Evolutionary conservation across 352 stramenopile genomes (phyloP), one percentile per base, ranked within the genome.

Genomic region (Phytophthora pini): DNA sequence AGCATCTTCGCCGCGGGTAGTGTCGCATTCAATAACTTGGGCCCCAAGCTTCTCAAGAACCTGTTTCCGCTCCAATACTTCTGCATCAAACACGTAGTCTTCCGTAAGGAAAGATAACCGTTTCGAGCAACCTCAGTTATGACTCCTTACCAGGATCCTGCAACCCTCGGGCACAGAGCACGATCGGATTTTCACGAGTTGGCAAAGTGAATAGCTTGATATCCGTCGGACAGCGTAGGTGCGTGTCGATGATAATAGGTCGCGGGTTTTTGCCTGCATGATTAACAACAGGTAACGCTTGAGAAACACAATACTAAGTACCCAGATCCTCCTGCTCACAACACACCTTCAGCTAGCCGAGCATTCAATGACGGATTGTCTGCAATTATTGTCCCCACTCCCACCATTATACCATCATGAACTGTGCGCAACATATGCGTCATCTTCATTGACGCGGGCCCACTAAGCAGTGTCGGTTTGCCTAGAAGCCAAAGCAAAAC

Each of bases 331-430:
- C 17, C 17, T 20, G 17, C 17, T 20, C 17, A 20, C 17, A 20
- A 43, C 56, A 24, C 61, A 72, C 87, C 87, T 66, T 87, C 55
- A 7, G 74, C 78, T 4, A 95, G 74, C 7, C 90, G 71, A 17
- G 84, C 71, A 55, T 91, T 97, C 31, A 97, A 68, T 47, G 88
- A 97, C 43, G 92, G 92, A 44, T 97, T 96, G 60, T 98, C 92
- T 17, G 84, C 80, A 12, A 91, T 32, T 22, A 97, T 69, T 9
- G 92, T 97, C 17, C 88, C 89, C 22, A 96, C 77, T 15, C 92
- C 92, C 0, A 98, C 82, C 48, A 98, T 64, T 58, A 98, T 97
- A 0, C 82, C 89, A 31, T 92, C 83, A 58, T 98, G 92, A 13
- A 96, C 56, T 11, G 84, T 90, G 22, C 92, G 88, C 55, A 98